A percentile compares a stretch with the other conserved stretches of the same genome.
Conservation (phyloP, 495 filamentous ascomycete genomes). For the Extremus antarcticus region DNA sequence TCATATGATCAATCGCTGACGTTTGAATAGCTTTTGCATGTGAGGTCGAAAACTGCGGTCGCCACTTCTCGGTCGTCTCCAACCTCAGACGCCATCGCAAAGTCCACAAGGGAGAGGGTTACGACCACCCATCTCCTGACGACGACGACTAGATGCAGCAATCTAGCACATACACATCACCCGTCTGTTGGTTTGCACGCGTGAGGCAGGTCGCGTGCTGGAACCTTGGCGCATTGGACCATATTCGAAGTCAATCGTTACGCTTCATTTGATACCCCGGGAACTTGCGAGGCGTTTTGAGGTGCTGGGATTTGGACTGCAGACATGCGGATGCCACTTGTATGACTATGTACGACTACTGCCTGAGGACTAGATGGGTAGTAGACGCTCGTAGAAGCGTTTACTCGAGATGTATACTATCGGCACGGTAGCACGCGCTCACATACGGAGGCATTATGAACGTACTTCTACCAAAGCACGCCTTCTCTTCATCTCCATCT, state of each 20-base stretch:
- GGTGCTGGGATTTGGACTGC: not conserved
- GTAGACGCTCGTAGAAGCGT: not conserved
- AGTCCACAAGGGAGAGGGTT: slow-evolving; percentile 76
- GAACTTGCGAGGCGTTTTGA: not conserved
- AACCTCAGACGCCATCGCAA: slow-evolving; percentile 92
- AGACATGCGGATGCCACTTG: not conserved
- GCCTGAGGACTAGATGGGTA: too few species aligned
- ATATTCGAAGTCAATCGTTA: not conserved
- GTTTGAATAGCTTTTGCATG: slow-evolving; percentile 74
- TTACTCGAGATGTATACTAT: not conserved
- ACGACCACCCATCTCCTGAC: slow-evolving; percentile 34
- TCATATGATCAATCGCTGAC: slow-evolving; percentile 4
- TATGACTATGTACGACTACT: not conserved
- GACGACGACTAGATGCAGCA: slow-evolving; percentile 18
- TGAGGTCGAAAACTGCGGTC: slow-evolving; percentile 88
- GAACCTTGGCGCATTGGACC: not conserved
- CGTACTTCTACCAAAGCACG: too few species aligned
- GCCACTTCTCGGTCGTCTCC: slow-evolving; percentile 95
- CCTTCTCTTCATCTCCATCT: too few species aligned
- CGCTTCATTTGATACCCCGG: slow-evolving; percentile 1
- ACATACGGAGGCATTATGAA: too few species aligned
- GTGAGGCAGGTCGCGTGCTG: not conserved
- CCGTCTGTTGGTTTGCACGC: too few species aligned
- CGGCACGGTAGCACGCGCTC: too few species aligned
- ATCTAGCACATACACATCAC: too few species aligned